Evolutionary conservation across 176 grass and related monocot species (phyloP).

Genomic region (Alopecurus myosuroides): DNA sequence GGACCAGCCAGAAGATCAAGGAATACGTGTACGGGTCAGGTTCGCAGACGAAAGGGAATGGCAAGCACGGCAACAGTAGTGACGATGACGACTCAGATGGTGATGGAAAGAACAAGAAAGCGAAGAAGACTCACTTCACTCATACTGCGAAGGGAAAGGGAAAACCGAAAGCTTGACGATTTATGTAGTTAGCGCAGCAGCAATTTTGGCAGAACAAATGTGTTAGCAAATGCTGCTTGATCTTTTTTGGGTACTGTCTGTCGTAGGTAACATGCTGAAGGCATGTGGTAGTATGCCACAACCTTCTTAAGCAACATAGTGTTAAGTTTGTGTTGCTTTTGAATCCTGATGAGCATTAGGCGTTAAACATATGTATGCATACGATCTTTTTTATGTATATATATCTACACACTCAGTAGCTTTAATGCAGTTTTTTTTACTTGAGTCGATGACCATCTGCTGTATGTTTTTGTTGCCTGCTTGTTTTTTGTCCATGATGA

Average conservation of each 20-base stretch:
- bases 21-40: slow-evolving; percentile 62
- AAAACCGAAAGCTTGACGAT: slow-evolving; percentile 42
- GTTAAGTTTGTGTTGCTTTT: slow-evolving; percentile 3
- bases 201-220: neutral
- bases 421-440: neutral
- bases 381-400: neutral
- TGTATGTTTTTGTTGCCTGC: neutral
- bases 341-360: neutral
- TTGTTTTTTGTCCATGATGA: neutral
- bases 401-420: neutral
- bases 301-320: neutral
- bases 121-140: slow-evolving; percentile 49
- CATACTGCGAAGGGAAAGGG: slow-evolving; percentile 44
- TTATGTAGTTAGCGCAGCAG: neutral
- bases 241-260: slow-evolving; percentile 6
- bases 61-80: slow-evolving; percentile 50
- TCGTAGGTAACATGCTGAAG: neutral
- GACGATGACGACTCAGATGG: slow-evolving; percentile 53
- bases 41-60: slow-evolving; percentile 45
- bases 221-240: neutral
- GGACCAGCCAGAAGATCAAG: slow-evolving; percentile 46
- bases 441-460: neutral
- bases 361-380: neutral
- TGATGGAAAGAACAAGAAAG: slow-evolving; percentile 55
- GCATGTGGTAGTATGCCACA: neutral